Evolutionary conservation across 371 early-diverging fungal genomes (phyloP), one percentile per base, ranked within the genome.

Genomic region (Massospora cicadina): DNA sequence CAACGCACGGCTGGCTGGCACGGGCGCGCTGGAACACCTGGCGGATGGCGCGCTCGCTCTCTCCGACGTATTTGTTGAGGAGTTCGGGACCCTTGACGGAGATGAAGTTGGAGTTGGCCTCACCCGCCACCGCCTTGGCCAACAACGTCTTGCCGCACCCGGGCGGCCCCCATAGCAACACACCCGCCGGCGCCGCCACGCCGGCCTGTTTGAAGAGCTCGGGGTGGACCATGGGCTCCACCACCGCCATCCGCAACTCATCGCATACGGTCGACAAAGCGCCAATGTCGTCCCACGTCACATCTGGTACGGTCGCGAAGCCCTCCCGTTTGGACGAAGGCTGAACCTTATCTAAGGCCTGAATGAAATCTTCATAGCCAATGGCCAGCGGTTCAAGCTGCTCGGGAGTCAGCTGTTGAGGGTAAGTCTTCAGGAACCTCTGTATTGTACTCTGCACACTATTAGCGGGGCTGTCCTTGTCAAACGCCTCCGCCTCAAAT

Each of bases 41-140:
- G 65, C 99, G 89, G 31, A 99, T 98, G 71, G 99, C 99, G 67
- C 98, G 95, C 76, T 99, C 99, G 33, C 97, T 96, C 75, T 99
- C 99, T 76, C 99, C 99, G 69, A 99, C 98, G 96, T 98, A 99
- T 99, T 98, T 99, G 60, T 97, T 99, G 65, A 99, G 80, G 65
- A 99, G 82, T 76, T 99, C 99, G 58, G 99, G 99, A 60, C 99
- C 99, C 85, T 98, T 99, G 81, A 99, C 92, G 24, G 95, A 95
- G 70, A 99, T 99, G 74, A 99, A 99, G 79, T 99, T 99, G 74
- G 99, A 99, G 75, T 99, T 97, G 79, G 99, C 99, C 80, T 99
- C 98, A 71, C 96, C 97, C 69, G 99, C 99, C 72, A 99, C 96
- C 30, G 99, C 99, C 85, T 99, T 99, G 73, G 99, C 99, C 68